These are phyloP conservation scores for Puccinia horiana DNA, from an alignment of 1,284 basidiomycete species.

Conservation along the genomic window DNA sequence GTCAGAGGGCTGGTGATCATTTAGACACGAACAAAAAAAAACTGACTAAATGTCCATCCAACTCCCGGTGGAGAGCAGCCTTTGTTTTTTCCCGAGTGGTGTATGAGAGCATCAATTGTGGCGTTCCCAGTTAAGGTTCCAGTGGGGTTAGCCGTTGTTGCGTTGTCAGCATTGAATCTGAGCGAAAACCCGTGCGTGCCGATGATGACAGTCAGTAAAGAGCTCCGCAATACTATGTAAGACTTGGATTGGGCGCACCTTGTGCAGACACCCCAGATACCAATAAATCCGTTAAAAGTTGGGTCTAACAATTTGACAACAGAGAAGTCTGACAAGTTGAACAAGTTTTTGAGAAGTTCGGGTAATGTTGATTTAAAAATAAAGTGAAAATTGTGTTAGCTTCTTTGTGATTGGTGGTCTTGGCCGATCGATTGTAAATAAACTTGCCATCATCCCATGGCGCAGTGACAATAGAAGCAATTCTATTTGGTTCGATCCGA, in stretches of 20 bases:
- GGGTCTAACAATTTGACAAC: conserved; percentile 16
- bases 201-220: background rate
- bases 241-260: conserved; percentile 1
- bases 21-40: background rate
- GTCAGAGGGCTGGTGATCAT: background rate
- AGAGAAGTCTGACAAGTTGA: conserved; percentile 21
- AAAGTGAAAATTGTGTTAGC: background rate
- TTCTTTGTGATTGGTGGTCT: background rate
- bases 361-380: background rate
- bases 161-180: conserved; percentile 27
- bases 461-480: conserved; percentile 40
- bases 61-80: conserved; percentile 20
- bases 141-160: conserved; percentile 37
- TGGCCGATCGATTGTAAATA: background rate
- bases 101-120: conserved; percentile 30
- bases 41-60: conserved; percentile 45
- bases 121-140: conserved; percentile 35
- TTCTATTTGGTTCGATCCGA: conserved; percentile 12
- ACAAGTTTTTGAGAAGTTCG: background rate
- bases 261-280: conserved; percentile 42
- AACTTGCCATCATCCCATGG: conserved; percentile 40
- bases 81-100: conserved; percentile 21
- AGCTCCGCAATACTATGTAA: background rate
- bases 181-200: background rate
- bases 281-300: conserved; percentile 27